phyloP scores from a whole-genome alignment of 352 stramenopile genomes.

The Phytopythium kandeliae region DNA sequence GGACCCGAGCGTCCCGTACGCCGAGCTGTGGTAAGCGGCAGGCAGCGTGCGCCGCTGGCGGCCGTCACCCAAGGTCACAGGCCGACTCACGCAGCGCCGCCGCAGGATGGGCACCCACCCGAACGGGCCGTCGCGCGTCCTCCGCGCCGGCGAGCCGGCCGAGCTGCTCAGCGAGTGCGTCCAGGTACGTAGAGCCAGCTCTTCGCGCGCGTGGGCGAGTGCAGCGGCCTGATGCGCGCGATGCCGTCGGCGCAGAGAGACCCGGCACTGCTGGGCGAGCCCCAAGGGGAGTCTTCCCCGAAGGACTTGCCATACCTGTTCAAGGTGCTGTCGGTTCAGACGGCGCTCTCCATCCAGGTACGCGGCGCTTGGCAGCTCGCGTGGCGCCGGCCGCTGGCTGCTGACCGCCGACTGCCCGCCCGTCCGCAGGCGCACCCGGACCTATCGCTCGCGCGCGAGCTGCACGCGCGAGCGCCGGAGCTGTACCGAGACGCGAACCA shows the following conservation, averaged over 20 bases:
- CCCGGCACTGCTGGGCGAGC: slow-evolving; percentile 29
- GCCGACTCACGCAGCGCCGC: too few relatives aligned
- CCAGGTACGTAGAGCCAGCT: slow-evolving; percentile 20
- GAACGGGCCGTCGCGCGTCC: slow-evolving; percentile 85
- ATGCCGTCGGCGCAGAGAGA: slow-evolving; percentile 21
- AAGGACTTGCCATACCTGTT: slow-evolving; percentile 96
- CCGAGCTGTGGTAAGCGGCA: slow-evolving; percentile 85
- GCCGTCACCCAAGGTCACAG: too few relatives aligned
- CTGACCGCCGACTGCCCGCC: too few relatives aligned
- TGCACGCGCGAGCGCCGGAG: slow-evolving; percentile 85
- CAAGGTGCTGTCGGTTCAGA: slow-evolving; percentile 97
- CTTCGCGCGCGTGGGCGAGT: not conserved
- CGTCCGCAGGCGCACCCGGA: slow-evolving; percentile 78
- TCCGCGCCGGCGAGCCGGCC: slow-evolving; percentile 27
- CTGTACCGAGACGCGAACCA: slow-evolving; percentile 98
- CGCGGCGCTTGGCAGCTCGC: too few relatives aligned
- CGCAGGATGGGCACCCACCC: slow-evolving; percentile 93
- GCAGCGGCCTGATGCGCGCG: not conserved
- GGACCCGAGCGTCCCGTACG: slow-evolving; percentile 52
- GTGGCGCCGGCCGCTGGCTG: not conserved
- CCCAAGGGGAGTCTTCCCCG: slow-evolving; percentile 20
- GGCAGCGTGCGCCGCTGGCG: too few relatives aligned
- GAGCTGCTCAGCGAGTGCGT: slow-evolving; percentile 73
- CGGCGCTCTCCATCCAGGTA: slow-evolving; percentile 97
- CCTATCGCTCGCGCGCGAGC: slow-evolving; percentile 59